Evolutionary conservation across 164 flowering plant species (phyloP).

Genomic region (Taxillus chinensis): DNA sequence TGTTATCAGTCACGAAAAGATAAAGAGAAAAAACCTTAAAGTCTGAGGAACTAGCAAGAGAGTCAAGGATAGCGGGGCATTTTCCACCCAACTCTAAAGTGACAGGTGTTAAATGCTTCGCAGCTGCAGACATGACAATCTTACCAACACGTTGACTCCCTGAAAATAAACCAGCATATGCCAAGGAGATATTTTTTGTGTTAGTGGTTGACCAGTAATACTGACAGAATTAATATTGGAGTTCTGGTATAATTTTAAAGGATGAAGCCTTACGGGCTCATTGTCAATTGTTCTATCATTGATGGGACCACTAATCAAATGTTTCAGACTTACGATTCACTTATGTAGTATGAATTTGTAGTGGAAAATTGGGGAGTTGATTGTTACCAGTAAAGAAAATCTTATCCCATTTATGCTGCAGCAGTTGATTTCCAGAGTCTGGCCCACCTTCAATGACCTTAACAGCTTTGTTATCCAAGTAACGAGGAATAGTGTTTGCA

Average conservation of each 20-base stretch:
- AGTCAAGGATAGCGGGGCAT: constrained; percentile 67
- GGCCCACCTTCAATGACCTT: constrained; percentile 60
- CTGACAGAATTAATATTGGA: no score
- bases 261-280: no score
- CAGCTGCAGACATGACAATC: constrained; percentile 77
- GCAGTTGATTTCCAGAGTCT: constrained; percentile 26
- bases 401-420: constrained; percentile 79
- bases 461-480: constrained; percentile 54
- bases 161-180: constrained; percentile 13
- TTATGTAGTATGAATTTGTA: not conserved
- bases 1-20: no score
- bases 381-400: constrained; percentile 80
- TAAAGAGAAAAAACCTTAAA: constrained; percentile 27
- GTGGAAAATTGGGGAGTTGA: not conserved
- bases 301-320: not conserved
- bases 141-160: constrained; percentile 68
- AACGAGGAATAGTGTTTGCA: constrained; percentile 40
- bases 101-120: constrained; percentile 82
- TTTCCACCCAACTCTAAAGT: constrained; percentile 89
- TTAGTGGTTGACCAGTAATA: not conserved
- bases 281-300: no score
- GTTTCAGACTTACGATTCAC: not conserved
- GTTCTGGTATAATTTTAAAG: no score
- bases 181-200: not conserved
- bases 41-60: constrained; percentile 26